Conservation (phyloP, 1,284 basidiomycete species). For the Limonomyces culmigenus region DNA sequence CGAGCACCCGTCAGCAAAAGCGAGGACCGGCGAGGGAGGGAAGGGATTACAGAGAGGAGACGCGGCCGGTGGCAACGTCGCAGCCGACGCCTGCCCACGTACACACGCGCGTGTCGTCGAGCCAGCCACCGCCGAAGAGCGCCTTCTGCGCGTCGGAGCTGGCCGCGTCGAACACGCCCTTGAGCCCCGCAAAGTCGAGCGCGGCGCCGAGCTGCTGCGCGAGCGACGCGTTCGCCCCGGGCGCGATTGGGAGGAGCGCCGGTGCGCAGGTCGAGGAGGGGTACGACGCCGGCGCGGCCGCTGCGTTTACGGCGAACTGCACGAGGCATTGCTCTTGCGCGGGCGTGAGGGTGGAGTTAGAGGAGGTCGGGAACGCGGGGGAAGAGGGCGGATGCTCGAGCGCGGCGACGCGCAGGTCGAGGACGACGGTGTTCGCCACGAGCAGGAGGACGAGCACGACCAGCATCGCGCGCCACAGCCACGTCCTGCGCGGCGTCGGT, state of each 20-base stretch:
- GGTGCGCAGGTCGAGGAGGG: slow-evolving; percentile 32
- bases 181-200: slow-evolving; percentile 18
- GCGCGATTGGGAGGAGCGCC: slow-evolving; percentile 19
- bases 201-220: slow-evolving; percentile 16
- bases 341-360: slow-evolving; percentile 28
- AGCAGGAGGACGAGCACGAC: slow-evolving; percentile 28
- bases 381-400: slow-evolving; percentile 7
- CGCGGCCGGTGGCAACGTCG: slow-evolving; percentile 18
- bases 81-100: slow-evolving; percentile 31
- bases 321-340: slow-evolving; percentile 21
- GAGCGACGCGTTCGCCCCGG: slow-evolving; percentile 15
- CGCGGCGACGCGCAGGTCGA: slow-evolving; percentile 19
- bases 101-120: slow-evolving; percentile 27
- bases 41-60: slow-evolving; percentile 11
- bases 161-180: slow-evolving; percentile 28
- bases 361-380: slow-evolving; percentile 13
- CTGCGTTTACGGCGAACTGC: slow-evolving; percentile 23
- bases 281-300: slow-evolving; percentile 23
- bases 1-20: slow-evolving; percentile 26
- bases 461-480: no score
- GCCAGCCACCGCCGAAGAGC: slow-evolving; percentile 28
- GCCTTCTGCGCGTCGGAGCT: slow-evolving; percentile 19
- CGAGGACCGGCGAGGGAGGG: slow-evolving; percentile 22
- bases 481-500: not conserved
- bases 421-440: slow-evolving; percentile 21